Evolutionary conservation across 2,329 filamentous ascomycete species (phyloP), one percentile per base, ranked within the genome.

Genomic region (Parastagonospora nodorum): DNA sequence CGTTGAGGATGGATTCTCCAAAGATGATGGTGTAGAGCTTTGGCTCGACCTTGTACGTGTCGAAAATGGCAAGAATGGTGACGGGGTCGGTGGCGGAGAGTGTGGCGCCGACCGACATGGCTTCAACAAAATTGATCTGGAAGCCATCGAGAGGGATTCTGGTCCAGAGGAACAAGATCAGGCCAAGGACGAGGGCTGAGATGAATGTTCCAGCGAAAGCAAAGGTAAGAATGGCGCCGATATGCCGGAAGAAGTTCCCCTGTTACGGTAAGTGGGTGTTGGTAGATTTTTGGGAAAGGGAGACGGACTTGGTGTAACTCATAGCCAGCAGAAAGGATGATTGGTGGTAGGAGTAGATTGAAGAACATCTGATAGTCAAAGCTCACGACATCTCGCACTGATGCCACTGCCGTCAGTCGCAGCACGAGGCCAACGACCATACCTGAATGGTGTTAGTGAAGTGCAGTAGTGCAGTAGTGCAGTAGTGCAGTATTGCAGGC

Each of bases 331-430:
- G 92, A 93, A 27, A 99, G 83, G 72, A 99, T 99, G 71, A 99
- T 99, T 49, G 94, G 94, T 32, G 94, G 94, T n/a, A 99, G 88
- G 10, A 99, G 85, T 39, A 99, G 84, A 75, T 99, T 99, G 82
- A 99, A 99, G 82, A 99, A 99, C 80, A 97, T 96, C 72, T 97
- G 92, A 74, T 97, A 97, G 78, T 97, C 89, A 80, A 99, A 99
- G 75, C 88, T 96, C 69, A 99, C 92, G 58, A 90, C 87, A 71
- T 90, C 89, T 73, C 92, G 88, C 65, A 99, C 92, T 57, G 88
- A 90, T 56, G 90, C 88, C 60, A 88, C 88, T 45, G 88, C 87
- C 37, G 86, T 90, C 57, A 97, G 79, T 68, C 94, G 85, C 51
- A 99, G 86, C 52, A 96, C 84, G 64, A 99, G 80, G 5, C 94